Percentiles rank a stretch among this genome's conserved stretches.
Conservation (phyloP, 495 filamentous ascomycete genomes). For the Amorphotheca resinae region DNA sequence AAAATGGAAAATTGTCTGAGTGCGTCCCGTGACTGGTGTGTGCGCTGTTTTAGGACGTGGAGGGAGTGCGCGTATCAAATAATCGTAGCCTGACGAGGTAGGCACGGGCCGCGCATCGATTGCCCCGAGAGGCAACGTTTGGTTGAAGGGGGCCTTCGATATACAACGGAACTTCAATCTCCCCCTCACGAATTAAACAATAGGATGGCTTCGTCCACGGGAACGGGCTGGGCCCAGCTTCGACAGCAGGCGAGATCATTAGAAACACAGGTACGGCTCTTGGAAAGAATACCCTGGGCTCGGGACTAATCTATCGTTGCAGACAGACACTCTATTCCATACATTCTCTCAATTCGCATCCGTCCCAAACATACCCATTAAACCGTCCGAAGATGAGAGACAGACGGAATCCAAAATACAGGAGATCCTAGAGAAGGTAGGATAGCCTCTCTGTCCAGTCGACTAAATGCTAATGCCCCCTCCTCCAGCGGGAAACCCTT, state of each 20-base stretch:
- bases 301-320: slow-evolving; percentile 13
- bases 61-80: too few species aligned
- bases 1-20: not conserved
- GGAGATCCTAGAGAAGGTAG: slow-evolving; percentile 69
- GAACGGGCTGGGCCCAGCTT: slow-evolving; percentile 88
- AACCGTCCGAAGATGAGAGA: slow-evolving; percentile 76
- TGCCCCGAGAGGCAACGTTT: too few species aligned
- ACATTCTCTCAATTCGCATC: slow-evolving; percentile 93
- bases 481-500: slow-evolving; percentile 60
- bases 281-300: not conserved
- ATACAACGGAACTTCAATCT: too few species aligned
- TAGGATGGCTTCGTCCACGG: slow-evolving; percentile 38
- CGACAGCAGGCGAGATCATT: slow-evolving; percentile 83
- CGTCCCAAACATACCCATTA: slow-evolving; percentile 61
- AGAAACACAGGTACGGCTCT: slow-evolving; percentile 70
- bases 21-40: not conserved
- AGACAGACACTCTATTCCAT: slow-evolving; percentile 92
- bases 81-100: too few species aligned
- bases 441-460: not conserved
- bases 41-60: not conserved
- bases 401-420: slow-evolving; percentile 68
- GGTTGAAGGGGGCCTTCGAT: too few species aligned
- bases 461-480: slow-evolving; percentile 5
- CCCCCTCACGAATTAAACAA: too few species aligned
- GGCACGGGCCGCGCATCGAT: slow-evolving; percentile 2